A percentile compares a stretch with the other conserved stretches of the same genome.
Conservation (phyloP, 2,329 filamentous ascomycete species). For the Calonectria montana region DNA sequence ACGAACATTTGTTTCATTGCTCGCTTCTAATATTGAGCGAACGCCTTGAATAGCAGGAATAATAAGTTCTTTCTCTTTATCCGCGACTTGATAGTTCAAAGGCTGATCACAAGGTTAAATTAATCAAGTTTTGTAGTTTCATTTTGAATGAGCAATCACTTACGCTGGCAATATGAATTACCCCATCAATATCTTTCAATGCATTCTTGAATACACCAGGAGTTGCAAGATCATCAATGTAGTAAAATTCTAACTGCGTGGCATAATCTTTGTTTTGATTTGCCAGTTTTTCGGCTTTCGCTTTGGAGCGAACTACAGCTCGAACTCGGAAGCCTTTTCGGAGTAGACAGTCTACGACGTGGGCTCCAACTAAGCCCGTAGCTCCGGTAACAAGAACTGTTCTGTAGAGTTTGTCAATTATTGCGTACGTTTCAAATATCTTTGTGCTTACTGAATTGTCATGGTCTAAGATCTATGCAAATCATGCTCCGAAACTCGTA, state of each 20-base stretch:
- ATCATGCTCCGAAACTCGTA: not conserved
- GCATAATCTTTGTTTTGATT: not conserved
- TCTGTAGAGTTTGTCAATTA: not conserved
- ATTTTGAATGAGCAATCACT: not conserved
- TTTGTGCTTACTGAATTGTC: slow-evolving; percentile 7
- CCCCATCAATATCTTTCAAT: slow-evolving; percentile 4
- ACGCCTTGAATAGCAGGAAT: slow-evolving; percentile 18
- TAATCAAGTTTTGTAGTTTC: too few species aligned
- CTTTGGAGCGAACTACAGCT: slow-evolving; percentile 20
- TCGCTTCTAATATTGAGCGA: slow-evolving; percentile 17
- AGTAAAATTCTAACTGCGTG: slow-evolving; percentile 6
- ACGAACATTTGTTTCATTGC: not conserved
- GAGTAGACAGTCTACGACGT: slow-evolving; percentile 11
- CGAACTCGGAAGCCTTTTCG: slow-evolving; percentile 15
- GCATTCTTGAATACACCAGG: slow-evolving; percentile 5
- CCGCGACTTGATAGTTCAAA: slow-evolving; percentile 19
- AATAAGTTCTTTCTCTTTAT: slow-evolving; percentile 26
- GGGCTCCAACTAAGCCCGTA: slow-evolving; percentile 19
- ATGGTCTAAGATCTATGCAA: not conserved
- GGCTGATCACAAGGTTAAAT: not conserved
- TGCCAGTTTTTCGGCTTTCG: slow-evolving; percentile 11
- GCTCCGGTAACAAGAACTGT: slow-evolving; percentile 21
- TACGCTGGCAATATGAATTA: slow-evolving; percentile 24
- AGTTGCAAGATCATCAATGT: slow-evolving; percentile 17
- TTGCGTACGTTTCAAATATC: not conserved